These are phyloP conservation scores for Lactifluus echinatus DNA, from an alignment of 768 basidiomycete species.

Conservation along the genomic window DNA sequence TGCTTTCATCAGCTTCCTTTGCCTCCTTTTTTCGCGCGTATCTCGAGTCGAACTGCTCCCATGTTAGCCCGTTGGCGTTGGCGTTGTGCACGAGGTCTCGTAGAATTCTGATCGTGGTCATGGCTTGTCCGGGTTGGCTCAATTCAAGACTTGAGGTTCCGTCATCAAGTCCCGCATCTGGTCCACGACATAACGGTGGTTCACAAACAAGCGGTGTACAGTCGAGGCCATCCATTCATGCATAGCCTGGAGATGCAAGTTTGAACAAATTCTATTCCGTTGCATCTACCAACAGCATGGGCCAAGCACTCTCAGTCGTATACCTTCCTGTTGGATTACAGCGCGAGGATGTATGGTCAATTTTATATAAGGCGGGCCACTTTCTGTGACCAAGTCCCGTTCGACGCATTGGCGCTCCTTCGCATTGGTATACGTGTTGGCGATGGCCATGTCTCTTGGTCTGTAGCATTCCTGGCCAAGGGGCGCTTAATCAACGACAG, in stretches of 20 bases:
- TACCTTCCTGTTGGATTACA: slow-evolving; percentile 6
- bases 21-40: slow-evolving; percentile 18
- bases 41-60: slow-evolving; percentile 20
- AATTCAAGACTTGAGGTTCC: slow-evolving; percentile 16
- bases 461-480: not conserved
- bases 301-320: not conserved
- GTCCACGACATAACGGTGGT: slow-evolving; percentile 3
- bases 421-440: slow-evolving; percentile 3
- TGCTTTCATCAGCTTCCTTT: slow-evolving; percentile 21
- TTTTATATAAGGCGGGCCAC: slow-evolving; percentile 1
- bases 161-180: slow-evolving; percentile 11
- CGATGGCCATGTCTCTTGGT: not conserved
- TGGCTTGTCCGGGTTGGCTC: slow-evolving; percentile 18
- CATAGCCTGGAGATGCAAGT: slow-evolving; percentile 4
- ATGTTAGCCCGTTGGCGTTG: slow-evolving; percentile 22
- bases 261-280: slow-evolving; percentile 1
- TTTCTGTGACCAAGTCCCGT: not conserved
- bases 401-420: not conserved
- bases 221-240: slow-evolving; percentile 5
- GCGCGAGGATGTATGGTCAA: slow-evolving; percentile 7
- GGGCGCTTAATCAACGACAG: not conserved
- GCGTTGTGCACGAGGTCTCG: slow-evolving; percentile 20
- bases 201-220: not conserved
- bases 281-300: not conserved
- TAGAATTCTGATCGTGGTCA: slow-evolving; percentile 21